A percentile compares a stretch with the other conserved stretches of the same genome.
Conservation (phyloP, 495 filamentous ascomycete species). For the Podospora anserina region DNA sequence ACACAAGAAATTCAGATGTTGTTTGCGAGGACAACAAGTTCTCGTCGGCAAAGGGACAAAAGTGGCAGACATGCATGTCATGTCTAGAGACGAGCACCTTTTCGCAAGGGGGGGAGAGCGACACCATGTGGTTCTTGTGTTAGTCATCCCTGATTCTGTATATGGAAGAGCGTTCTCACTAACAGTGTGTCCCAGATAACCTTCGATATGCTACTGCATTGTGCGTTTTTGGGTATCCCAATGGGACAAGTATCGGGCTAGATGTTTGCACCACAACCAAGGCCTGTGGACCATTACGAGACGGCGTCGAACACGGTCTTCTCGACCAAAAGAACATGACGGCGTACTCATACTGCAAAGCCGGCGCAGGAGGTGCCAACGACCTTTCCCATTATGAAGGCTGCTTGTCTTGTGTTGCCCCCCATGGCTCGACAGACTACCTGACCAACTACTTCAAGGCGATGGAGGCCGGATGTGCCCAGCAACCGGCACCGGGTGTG, state of each 20-base stretch:
- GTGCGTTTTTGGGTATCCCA: slow-evolving; percentile 47
- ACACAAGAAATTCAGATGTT: slow-evolving; percentile 44
- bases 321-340: slow-evolving; percentile 30
- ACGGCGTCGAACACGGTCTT: slow-evolving; percentile 32
- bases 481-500: slow-evolving; percentile 42
- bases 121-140: slow-evolving; percentile 54
- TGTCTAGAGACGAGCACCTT: slow-evolving; percentile 52
- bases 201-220: slow-evolving; percentile 44
- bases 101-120: slow-evolving; percentile 42
- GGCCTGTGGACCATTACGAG: slow-evolving; percentile 40
- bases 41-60: slow-evolving; percentile 36
- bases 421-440: slow-evolving; percentile 35
- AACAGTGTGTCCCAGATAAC: slow-evolving; percentile 38
- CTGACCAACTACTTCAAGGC: slow-evolving; percentile 46
- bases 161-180: not conserved
- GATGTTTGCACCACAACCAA: slow-evolving; percentile 42
- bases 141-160: slow-evolving; percentile 20
- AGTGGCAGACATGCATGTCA: slow-evolving; percentile 48
- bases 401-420: slow-evolving; percentile 42
- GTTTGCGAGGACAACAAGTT: slow-evolving; percentile 45
- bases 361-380: slow-evolving; percentile 28
- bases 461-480: slow-evolving; percentile 48
- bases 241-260: slow-evolving; percentile 36
- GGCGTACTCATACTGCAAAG: slow-evolving; percentile 41
- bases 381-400: slow-evolving; percentile 25